These are phyloP conservation scores for Flaveria ramosissima DNA, from an alignment of 129 eudicot genomes.

Conservation along the genomic window DNA sequence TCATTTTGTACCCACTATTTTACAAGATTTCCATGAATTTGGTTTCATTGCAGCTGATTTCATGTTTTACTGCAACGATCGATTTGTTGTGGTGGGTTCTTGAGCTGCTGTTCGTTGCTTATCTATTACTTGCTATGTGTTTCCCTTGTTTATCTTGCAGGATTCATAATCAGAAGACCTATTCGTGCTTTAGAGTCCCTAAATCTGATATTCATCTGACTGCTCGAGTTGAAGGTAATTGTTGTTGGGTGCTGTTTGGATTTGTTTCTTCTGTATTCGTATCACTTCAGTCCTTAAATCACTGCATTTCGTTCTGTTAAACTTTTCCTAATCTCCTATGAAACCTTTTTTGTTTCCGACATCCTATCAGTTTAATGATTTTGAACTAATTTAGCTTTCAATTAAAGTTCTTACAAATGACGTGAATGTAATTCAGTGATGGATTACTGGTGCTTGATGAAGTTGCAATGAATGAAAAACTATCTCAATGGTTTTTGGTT, in stretches of 20 bases:
- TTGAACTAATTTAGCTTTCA: neutral
- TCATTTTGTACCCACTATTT: neutral
- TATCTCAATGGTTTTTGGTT: slow-evolving; percentile 8
- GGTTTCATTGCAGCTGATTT: slow-evolving; percentile 24
- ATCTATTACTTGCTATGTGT: slow-evolving; percentile 15
- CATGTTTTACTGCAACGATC: neutral
- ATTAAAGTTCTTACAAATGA: neutral
- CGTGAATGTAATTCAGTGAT: neutral
- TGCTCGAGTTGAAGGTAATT: slow-evolving; percentile 5
- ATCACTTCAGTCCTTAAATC: neutral
- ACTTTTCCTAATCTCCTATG: too few species aligned
- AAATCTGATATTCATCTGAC: neutral
- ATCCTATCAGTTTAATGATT: neutral
- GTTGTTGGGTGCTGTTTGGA: too few species aligned
- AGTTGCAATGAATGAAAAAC: slow-evolving; percentile 13
- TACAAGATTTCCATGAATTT: neutral
- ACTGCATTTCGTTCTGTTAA: slow-evolving; percentile 1
- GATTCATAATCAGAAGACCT: slow-evolving; percentile 13
- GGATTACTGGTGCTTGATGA: neutral
- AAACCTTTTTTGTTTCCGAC: neutral
- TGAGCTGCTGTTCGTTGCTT: slow-evolving; percentile 26
- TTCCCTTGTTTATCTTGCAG: slow-evolving; percentile 11
- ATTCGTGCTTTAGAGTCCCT: neutral
- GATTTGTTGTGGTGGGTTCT: slow-evolving; percentile 1
- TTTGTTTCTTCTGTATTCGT: too few species aligned